Evolutionary conservation across 1,139 yeast genomes (phyloP), one percentile per base, ranked within the genome.

Genomic region (Scheffersomyces titani): DNA sequence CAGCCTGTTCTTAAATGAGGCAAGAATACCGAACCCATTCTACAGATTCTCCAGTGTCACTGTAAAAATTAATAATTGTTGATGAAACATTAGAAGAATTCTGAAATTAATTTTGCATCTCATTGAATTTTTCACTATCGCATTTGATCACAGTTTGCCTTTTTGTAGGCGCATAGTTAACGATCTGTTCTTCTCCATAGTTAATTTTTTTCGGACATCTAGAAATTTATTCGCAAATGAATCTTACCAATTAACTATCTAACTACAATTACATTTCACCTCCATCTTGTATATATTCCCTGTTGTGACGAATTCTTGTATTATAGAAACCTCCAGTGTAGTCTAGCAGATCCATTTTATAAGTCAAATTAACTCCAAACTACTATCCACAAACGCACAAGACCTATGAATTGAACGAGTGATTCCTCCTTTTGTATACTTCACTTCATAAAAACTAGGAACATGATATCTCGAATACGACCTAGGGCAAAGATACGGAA

Each of bases 1-100:
- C 87, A 83, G 3, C 97, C 99, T 0, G 96, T 85, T 44, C 83
- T 86, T 61, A 94, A 77, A 71, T 93, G 97, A 11, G 97, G 97
- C 55, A 93, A 78, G 67, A 93, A 90, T 6, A 91, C 89, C 60
- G 96, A 89, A 11, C 96, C 96, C 97, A 91, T 91, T 30, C 16
- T 11, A 30, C 11, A 11, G 11, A 30, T 24, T 2, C 16, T 30
- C 40, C 13, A 9, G 16, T 11, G 40, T 30, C 3, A 30, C 40
- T 11, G 40, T 2, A 30, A 5, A 16, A 24, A 24, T 24, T 30
- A 9, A 11, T 30, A 2, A 11, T 30, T 30, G 16, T 9, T 16
- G 11, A 30, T 11, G 9, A 30, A 9, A n/a, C n/a, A n/a, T n/a
- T 30, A 16, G 13, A 30, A 30, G 40, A 30, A 11, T 6, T 30